Evolutionary conservation across 2,329 filamentous ascomycete genomes (phyloP).

Genomic region (Coniosporium tulheliwenetii): DNA sequence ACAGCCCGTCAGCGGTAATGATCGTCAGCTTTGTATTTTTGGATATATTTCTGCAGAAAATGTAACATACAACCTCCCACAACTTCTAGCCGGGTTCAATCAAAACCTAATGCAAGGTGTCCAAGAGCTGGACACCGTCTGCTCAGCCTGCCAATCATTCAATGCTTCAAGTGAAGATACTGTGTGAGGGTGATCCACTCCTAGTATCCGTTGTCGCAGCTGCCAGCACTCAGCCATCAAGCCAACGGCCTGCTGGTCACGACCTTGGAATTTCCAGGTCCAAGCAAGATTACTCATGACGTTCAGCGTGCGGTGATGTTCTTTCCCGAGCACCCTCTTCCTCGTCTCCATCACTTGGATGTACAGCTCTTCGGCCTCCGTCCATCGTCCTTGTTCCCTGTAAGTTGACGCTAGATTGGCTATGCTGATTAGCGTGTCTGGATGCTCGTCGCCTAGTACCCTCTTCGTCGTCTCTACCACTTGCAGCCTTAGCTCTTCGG

Average conservation of each 20-base stretch:
- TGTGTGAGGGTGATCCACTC: too few relatives aligned
- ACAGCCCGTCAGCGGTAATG: too few relatives aligned
- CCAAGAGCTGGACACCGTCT: too few relatives aligned
- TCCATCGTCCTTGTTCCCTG: background rate
- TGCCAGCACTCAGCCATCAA: background rate
- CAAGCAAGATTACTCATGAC: slow-evolving; percentile 5
- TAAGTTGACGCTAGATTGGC: background rate
- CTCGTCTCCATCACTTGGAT: background rate
- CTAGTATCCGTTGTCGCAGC: background rate
- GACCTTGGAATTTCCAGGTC: slow-evolving; percentile 4
- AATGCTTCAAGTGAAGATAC: too few relatives aligned
- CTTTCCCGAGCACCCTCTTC: slow-evolving; percentile 2
- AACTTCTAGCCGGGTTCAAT: too few relatives aligned
- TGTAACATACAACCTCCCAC: too few relatives aligned
- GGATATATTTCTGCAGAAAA: too few relatives aligned
- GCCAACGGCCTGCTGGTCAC: slow-evolving; percentile 3
- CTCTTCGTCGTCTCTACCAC: slow-evolving; percentile 1
- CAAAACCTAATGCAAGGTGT: too few relatives aligned
- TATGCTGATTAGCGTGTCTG: background rate
- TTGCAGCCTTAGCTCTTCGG: slow-evolving; percentile 1
- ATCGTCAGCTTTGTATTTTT: too few relatives aligned
- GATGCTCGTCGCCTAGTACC: slow-evolving; percentile 4
- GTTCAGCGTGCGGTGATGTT: slow-evolving; percentile 3
- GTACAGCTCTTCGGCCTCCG: slow-evolving; percentile 1
- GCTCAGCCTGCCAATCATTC: too few relatives aligned